Base-by-base conservation (phyloP, 495 filamentous ascomycete species). In the Aspergillus haitiensis region DNA sequence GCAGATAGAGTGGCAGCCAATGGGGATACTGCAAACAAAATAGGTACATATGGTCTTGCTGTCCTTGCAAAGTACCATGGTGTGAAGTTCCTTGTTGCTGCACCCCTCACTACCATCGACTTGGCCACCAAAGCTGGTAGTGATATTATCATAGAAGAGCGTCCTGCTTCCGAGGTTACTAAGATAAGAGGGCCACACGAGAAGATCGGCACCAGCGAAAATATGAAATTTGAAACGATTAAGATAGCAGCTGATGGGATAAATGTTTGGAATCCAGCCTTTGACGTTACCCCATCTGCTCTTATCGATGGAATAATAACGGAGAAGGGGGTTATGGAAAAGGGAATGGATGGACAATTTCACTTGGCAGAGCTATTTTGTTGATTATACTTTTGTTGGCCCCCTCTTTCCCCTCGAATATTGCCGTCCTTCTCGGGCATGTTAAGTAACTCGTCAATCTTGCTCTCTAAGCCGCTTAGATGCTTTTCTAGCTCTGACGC, bases 21-120 rank as follows among this genome's bases (percentile, higher is more conserved):
- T 69, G 94, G 94, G 36, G 94, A 98, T 75, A 98, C 94, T 2
- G 94, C 94, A 46, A 98, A 98, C 73, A 98, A 98, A 77, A 95
- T 98, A 58, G 94, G 94, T 33, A 98, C 94, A n/a, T 98, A 98
- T 70, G 75, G 82, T 40, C 82, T 98, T 33, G 92, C 94, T 10
- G 89, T 97, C 4, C 80, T 94, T 32, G 94, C 94, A 21, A 86
- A 81, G 60, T 77, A 91, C 66, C 95, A 98, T 69, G 89, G 87
- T 15, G 82, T 97, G 51, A 97, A 94, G 69, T 98, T 98, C 69
- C 79, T 98, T 32, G 93, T 98, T 8, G 94, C 95, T 5, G 94
- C 94, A 2, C 94, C 94, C 10, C 88, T 91, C 16, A 98, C 95
- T 8, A 97, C 90, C 56, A 93, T 98, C 65, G 94, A 98, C 68